phyloP scores from a whole-genome alignment of 805 yeast species.

The Phaffomyces opuntiae region DNA sequence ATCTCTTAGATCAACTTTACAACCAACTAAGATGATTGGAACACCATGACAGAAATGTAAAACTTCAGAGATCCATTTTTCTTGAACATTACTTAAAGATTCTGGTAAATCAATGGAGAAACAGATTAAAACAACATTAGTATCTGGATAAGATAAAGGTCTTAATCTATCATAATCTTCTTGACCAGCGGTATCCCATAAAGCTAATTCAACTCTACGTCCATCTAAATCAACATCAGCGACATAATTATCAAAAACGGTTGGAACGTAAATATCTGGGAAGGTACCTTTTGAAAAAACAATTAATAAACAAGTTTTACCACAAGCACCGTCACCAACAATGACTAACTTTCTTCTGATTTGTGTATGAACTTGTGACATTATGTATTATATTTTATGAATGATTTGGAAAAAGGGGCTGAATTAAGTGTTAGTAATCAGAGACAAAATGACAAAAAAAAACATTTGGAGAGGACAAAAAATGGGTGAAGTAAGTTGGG shows the following conservation, averaged over 20 bases:
- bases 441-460: neutral
- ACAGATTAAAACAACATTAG: constrained; percentile 86
- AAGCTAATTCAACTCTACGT: constrained; percentile 84
- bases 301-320: constrained; percentile 88
- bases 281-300: constrained; percentile 81
- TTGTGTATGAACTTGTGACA: constrained; percentile 24
- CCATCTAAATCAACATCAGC: constrained; percentile 93
- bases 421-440: neutral
- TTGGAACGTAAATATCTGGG: constrained; percentile 93
- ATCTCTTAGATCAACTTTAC: constrained; percentile 83
- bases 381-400: constrained; percentile 6
- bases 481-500: no score
- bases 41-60: constrained; percentile 91
- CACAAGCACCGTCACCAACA: constrained; percentile 98
- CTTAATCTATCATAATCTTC: constrained; percentile 94
- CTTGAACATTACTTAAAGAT: constrained; percentile 88
- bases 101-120: constrained; percentile 89
- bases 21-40: constrained; percentile 87
- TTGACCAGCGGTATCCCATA: constrained; percentile 99
- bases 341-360: constrained; percentile 78
- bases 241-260: constrained; percentile 95
- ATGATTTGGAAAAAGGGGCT: neutral
- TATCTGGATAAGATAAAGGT: constrained; percentile 87
- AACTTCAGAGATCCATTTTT: constrained; percentile 93
- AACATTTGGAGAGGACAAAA: neutral